These are phyloP conservation scores for Pleurotus citrinopileatus DNA, from an alignment of 768 basidiomycete genomes.

Conservation along the genomic window DNA sequence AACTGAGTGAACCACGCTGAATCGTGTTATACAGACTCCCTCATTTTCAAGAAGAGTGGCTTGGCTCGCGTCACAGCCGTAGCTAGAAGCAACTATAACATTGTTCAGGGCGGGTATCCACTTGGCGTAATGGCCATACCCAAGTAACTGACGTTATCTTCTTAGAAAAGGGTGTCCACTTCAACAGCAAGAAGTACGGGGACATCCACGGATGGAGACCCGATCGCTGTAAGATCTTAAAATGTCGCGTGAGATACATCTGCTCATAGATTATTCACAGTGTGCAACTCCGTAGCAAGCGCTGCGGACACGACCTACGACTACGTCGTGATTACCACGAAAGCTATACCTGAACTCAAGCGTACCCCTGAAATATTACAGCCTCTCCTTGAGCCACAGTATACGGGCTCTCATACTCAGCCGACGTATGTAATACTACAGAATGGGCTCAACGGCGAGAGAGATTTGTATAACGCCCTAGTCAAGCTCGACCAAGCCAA, in stretches of 20 bases:
- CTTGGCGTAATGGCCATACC: not conserved
- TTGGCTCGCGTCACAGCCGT: conserved; percentile 67
- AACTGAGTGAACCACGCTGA: not conserved
- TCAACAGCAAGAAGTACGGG: conserved; percentile 61
- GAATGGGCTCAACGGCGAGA: conserved; percentile 73
- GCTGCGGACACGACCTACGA: conserved; percentile 61
- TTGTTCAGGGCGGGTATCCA: conserved; percentile 39
- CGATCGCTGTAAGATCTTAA: conserved; percentile 50
- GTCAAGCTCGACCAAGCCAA: conserved; percentile 35
- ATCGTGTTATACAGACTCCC: conserved; percentile 38
- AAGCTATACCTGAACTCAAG: conserved; percentile 65
- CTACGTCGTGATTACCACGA: conserved; percentile 67
- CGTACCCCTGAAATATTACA: conserved; percentile 55
- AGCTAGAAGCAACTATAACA: conserved; percentile 66
- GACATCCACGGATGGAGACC: conserved; percentile 58
- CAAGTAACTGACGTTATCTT: not conserved
- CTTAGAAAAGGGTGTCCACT: conserved; percentile 49
- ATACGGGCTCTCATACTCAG: conserved; percentile 42
- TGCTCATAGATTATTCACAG: conserved; percentile 28
- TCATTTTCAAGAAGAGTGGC: conserved; percentile 54
- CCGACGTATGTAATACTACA: conserved; percentile 64
- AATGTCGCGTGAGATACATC: not conserved
- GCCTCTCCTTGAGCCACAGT: conserved; percentile 48
- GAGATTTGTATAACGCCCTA: conserved; percentile 56
- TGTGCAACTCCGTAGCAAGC: conserved; percentile 53